Base-by-base conservation (phyloP, 2,329 filamentous ascomycete species). In the Aspergillus sp. region DNA sequence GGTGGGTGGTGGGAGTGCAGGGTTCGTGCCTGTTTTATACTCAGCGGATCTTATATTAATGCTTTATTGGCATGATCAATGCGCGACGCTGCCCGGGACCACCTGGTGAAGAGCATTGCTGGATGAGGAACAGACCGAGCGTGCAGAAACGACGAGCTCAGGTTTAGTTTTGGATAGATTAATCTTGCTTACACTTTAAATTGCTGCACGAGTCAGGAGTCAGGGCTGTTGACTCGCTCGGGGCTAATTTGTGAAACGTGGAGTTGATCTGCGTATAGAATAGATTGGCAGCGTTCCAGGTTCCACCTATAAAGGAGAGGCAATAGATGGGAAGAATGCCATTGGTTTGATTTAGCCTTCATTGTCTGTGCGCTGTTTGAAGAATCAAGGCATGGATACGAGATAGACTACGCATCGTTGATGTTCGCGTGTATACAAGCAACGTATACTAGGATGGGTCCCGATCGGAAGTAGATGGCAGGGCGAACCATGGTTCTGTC, bases 171-270 rank as follows among this genome's bases (percentile, higher is more conserved):
- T 21, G 51, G 40, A 54, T 54, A 54, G 51, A 54, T 54, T 54
- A 54, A 46, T 19, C 43, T 23, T 40, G 27, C 35, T 31, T 9
- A 9, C 27, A 31, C 27, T 31, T 31, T 31, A 46, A 46, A n/a
- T 35, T 11, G 24, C 31, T 24, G 40, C 17, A 15, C 37, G 5
- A 37, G 35, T 45, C 1, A 50, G 21, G 15, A 50, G 24, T 45
- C 46, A 50, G 39, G 3, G 15, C 19, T 5, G 14, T 43, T 49
- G 52, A 55, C 44, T 44, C 39, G 39, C 27, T 54, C 33, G 52
- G 19, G 45, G 45, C 23, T 55, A 55, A 49, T 35, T 37, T 7
- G 37, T 49, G 45, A 55, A 55, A 55, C 52, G 21, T 55, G 52
- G 52, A 55, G 45, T 49, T 31, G 49, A 52, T 52, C 27, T 31